Base-by-base conservation (phyloP, 2,329 filamentous ascomycete species). In the Ploettnerulaceae sp. region DNA sequence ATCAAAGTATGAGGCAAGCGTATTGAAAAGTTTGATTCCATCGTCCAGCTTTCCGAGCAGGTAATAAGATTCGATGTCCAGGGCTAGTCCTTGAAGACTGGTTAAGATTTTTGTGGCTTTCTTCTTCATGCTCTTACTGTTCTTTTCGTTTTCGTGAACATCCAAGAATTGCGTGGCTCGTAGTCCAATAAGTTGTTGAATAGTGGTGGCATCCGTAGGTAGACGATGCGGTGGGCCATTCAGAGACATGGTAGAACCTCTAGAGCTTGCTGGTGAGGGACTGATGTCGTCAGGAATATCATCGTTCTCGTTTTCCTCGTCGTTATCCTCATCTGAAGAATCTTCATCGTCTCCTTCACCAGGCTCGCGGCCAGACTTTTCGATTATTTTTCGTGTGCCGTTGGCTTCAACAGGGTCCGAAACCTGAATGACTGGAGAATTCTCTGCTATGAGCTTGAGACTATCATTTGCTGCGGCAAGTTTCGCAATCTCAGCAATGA, bases 401-500 rank as follows among this genome's bases (percentile, higher is more conserved):
- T 59, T 65, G 8, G 57, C 55, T 42, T 67, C 65, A 3, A 63
- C 53, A 20, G 68, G 63, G 9, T 53, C 49, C 21, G 51, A 45
- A 7, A 52, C 48, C 25, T 58, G 53, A 14, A 51, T 44, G 4
- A 32, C 41, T 26, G 39, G 38, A 20, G 53, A 32, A 24, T 59
- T 56, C 18, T 51, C 40, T 7, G 53, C 43, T 11, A 50, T 50
- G 21, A 50, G n/a, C 8, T 60, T 56, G 17, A 57, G 52, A 2
- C 39, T 26, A 8, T 56, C 38, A 21, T 55, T 47, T 25, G 32
- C 28, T 45, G 74, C 74, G 1, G 89, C 84, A 24, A 98, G 72
- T 61, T 89, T 91, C 22, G 81, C 76, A 41, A 98, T 94, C 64
- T 98, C 91, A 1, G 85, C 76, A 57, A 97, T 90, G 33, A 98